Base-by-base conservation (phyloP, 2,329 filamentous ascomycete genomes). In the Curvularia eragrostidis region DNA sequence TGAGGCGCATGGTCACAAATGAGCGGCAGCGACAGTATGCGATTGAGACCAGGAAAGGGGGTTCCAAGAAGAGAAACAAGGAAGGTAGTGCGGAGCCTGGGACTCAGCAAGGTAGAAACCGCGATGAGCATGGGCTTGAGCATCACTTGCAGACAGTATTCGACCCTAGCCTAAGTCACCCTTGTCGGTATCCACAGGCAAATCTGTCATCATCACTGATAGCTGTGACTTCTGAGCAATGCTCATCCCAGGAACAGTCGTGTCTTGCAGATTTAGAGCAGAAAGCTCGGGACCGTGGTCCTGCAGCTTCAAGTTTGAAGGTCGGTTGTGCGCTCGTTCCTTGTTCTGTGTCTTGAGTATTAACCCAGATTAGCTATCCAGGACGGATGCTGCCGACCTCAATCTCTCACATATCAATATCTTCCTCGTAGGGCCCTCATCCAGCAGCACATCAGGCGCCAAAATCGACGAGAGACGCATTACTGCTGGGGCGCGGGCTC, bases 1-100 rank as follows among this genome's bases (percentile, higher is more conserved):
- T 87, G 57, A 74, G 84, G 55, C 77, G 84, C 23, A 85, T 86
- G 83, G 83, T 86, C 12, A 86, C 84, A 15, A 87, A 87, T 57
- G 84, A 86, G 68, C 77, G 84, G 23, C 84, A 87, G 66, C 77
- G 84, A 36, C 78, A 83, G 65, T 86, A 86, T 69, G 84, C 84
- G 1, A 81, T 85, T 28, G 82, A 84, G 68, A 83, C 82, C 1
- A 78, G 84, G 39, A 85, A 83, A 61, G 79, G 80, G 10, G 79
- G 79, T 3, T 73, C 73, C 5, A 80, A 79, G 54, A 59, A 59
- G 56, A 71, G 66, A 47, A 62, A 64, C 28, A 72, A 70, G 41
- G 74, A 73, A 8, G 54, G 52, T 7, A 72, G 61, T 51, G 58
- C 56, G 5, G 69, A 71, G 46, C 59, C 59, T 41, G 30, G 36